Percentiles rank a stretch among this genome's conserved stretches.
These are phyloP conservation scores for Astragalus membranaceus DNA, from an alignment of 306 rosid species.

Conservation along the genomic window DNA sequence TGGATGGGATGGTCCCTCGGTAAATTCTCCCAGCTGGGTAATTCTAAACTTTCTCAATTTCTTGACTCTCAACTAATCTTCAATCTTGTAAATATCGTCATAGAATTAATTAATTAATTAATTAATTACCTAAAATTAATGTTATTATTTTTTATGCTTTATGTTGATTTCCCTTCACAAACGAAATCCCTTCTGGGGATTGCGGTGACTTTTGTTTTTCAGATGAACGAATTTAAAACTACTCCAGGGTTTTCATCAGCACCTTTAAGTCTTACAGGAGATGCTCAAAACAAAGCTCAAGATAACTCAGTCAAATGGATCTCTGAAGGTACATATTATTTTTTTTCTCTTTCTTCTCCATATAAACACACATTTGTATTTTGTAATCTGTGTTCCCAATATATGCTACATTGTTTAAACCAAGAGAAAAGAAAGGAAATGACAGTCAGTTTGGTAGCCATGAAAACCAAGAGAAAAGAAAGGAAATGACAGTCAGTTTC, in stretches of 20 bases:
- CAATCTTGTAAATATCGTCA: neutral
- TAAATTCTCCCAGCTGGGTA: slow-evolving; percentile 94
- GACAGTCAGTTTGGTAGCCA: too few species aligned
- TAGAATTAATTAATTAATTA: neutral
- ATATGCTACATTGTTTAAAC: too few species aligned
- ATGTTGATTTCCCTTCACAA: slow-evolving; percentile 8
- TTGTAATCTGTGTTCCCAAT: too few species aligned
- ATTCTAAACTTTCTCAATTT: neutral
- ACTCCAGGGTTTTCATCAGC: slow-evolving; percentile 34
- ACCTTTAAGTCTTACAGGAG: slow-evolving; percentile 31
- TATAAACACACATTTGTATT: too few species aligned
- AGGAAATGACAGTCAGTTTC: too few species aligned
- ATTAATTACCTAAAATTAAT: neutral
- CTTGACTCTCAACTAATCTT: neutral
- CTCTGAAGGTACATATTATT: slow-evolving; percentile 26
- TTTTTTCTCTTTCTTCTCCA: too few species aligned
- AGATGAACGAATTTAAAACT: slow-evolving; percentile 69
- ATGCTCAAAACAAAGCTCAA: slow-evolving; percentile 13
- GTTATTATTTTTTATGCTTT: neutral
- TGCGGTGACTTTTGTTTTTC: slow-evolving; percentile 13
- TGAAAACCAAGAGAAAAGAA: too few species aligned
- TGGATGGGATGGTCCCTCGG: slow-evolving; percentile 97
- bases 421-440: too few species aligned
- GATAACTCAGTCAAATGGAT: slow-evolving; percentile 24
- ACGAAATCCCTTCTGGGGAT: neutral